Conservation (phyloP, 352 stramenopile species). For the Phytophthora quininea region DNA sequence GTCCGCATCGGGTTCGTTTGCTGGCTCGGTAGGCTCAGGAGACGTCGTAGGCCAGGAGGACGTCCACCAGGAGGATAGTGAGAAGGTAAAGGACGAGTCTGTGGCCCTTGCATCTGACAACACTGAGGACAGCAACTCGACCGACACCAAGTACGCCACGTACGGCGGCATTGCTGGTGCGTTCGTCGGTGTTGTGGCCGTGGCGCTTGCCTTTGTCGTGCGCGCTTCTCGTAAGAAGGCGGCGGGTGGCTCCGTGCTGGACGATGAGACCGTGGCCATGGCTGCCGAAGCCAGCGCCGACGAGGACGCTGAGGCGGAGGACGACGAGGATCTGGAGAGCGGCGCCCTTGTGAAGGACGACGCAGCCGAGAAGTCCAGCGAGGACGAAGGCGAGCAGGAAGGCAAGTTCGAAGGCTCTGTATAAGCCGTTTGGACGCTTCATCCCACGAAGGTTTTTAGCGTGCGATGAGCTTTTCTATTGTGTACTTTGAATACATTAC, state of each 20-base stretch:
- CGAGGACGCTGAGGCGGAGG: conserved; percentile 41
- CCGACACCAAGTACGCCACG: conserved; percentile 30
- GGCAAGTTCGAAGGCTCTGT: conserved; percentile 63
- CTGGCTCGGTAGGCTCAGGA: conserved; percentile 10
- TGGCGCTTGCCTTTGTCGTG: conserved; percentile 35
- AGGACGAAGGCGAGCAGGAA: conserved; percentile 33
- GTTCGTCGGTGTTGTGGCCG: conserved; percentile 37
- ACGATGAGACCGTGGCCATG: conserved; percentile 48
- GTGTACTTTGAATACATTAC: conserved; percentile 24
- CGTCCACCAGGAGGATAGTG: background rate
- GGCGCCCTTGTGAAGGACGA: conserved; percentile 37
- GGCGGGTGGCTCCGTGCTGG: conserved; percentile 25
- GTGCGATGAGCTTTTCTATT: conserved; percentile 26
- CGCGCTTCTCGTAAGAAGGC: conserved; percentile 31
- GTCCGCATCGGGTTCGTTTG: conserved; percentile 26
- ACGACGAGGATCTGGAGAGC: conserved; percentile 28
- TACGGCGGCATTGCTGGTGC: conserved; percentile 28
- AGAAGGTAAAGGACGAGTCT: conserved; percentile 35
- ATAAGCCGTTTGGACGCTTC: conserved; percentile 26
- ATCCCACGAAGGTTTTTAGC: conserved; percentile 1
- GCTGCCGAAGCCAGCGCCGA: conserved; percentile 36
- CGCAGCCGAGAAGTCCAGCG: conserved; percentile 14
- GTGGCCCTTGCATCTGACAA: conserved; percentile 31
- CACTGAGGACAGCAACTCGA: conserved; percentile 20
- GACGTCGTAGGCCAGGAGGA: conserved; percentile 7